These are phyloP conservation scores for Dispira simplex DNA, from an alignment of 192 early-diverging fungal species.

Conservation along the genomic window DNA sequence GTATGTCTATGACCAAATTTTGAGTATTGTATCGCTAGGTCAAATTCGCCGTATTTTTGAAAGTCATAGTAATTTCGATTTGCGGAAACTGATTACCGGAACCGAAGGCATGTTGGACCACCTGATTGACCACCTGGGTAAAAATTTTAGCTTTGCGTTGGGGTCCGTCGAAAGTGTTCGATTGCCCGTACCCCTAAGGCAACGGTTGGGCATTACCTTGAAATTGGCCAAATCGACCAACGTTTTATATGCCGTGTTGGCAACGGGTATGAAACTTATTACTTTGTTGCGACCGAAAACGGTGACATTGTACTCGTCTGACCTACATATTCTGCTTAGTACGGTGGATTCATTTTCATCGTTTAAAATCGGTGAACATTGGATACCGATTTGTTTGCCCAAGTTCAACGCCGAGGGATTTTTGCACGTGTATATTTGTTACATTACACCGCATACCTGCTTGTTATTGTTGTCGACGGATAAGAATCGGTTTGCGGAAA, in stretches of 20 bases:
- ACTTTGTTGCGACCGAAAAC: constrained; percentile 56
- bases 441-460: constrained; percentile 53
- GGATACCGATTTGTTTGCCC: constrained; percentile 93
- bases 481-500: constrained; percentile 69
- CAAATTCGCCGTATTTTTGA: constrained; percentile 81
- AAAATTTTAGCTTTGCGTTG: constrained; percentile 56
- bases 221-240: constrained; percentile 36
- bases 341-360: constrained; percentile 56
- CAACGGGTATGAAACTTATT: constrained; percentile 61
- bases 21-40: constrained; percentile 61
- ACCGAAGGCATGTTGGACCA: constrained; percentile 74
- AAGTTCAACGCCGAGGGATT: constrained; percentile 77
- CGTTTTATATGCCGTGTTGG: constrained; percentile 64
- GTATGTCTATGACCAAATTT: constrained; percentile 66
- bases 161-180: constrained; percentile 60
- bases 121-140: constrained; percentile 48
- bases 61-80: constrained; percentile 73
- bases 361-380: constrained; percentile 71
- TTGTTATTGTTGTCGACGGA: constrained; percentile 62
- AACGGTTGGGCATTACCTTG: constrained; percentile 47
- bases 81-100: constrained; percentile 62
- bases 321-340: constrained; percentile 70
- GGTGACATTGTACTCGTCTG: constrained; percentile 66
- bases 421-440: constrained; percentile 75
- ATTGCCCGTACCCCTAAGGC: constrained; percentile 45